Conservation (phyloP, 768 basidiomycete genomes). For the Pleurotus platypus region DNA sequence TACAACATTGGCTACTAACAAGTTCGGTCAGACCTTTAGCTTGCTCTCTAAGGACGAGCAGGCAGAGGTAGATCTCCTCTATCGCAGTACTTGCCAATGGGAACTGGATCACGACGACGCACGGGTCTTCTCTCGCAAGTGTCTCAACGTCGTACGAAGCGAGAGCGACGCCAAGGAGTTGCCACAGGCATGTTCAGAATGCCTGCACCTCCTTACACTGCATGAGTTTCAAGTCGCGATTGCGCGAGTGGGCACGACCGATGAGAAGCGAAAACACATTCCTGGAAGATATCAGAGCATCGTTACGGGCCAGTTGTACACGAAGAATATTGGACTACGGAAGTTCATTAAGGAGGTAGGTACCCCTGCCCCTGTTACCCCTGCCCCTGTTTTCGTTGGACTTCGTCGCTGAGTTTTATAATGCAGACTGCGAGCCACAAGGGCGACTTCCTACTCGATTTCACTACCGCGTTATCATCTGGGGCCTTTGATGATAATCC, state of each 20-base stretch:
- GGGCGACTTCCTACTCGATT: background rate
- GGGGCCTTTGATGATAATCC: background rate
- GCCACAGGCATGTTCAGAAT: background rate
- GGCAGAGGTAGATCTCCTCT: background rate
- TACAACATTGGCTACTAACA: background rate
- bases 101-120: background rate
- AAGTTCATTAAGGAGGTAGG: background rate
- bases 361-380: background rate
- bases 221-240: background rate
- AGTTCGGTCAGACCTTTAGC: background rate
- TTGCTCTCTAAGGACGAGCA: background rate
- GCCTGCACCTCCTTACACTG: background rate
- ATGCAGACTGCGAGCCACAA: background rate
- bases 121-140: background rate
- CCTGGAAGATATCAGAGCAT: background rate
- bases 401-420: background rate
- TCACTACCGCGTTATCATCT: background rate
- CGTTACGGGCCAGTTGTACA: background rate
- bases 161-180: background rate
- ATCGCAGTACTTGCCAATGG: background rate
- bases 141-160: background rate
- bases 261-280: background rate
- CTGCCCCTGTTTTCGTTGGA: no score
- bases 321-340: background rate
- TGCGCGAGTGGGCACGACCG: background rate